Evolutionary conservation across 805 yeast genomes (phyloP).

Genomic region (Metschnikowia koreensis): DNA sequence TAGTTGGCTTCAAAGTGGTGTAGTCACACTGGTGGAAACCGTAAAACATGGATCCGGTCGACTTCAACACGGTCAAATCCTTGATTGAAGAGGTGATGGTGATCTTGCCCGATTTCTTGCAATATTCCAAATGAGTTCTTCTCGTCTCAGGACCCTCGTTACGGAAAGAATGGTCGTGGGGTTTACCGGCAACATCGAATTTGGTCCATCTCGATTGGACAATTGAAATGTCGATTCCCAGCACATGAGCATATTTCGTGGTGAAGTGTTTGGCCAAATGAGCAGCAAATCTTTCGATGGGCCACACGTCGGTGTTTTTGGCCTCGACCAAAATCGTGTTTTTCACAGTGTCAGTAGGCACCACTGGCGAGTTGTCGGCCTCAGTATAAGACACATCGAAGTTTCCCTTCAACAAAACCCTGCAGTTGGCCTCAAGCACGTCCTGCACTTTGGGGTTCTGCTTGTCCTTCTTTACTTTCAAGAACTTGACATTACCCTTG

Average conservation of each 20-base stretch:
- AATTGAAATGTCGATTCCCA: constrained; percentile 65
- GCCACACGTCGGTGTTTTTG: constrained; percentile 80
- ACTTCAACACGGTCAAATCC: constrained; percentile 80
- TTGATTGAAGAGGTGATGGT: constrained; percentile 65
- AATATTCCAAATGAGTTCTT: constrained; percentile 52
- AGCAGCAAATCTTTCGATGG: constrained; percentile 87
- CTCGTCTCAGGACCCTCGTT: constrained; percentile 84
- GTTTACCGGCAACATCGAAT: constrained; percentile 67
- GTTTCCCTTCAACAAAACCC: constrained; percentile 70
- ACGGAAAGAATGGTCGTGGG: constrained; percentile 79
- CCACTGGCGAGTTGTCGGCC: constrained; percentile 86
- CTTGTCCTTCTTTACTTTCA: constrained; percentile 82
- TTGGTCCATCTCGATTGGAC: constrained; percentile 80
- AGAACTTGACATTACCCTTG: constrained; percentile 87
- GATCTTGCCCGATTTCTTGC: constrained; percentile 51
- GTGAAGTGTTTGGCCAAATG: constrained; percentile 80
- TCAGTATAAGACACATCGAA: constrained; percentile 79
- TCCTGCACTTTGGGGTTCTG: constrained; percentile 71
- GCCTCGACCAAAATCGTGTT: constrained; percentile 85
- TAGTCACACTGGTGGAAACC: constrained; percentile 84
- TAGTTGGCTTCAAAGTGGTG: constrained; percentile 82
- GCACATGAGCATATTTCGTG: constrained; percentile 71
- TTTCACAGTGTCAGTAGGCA: constrained; percentile 92
- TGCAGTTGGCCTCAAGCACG: constrained; percentile 81
- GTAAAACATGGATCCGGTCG: constrained; percentile 90